phyloP scores from a whole-genome alignment of 805 yeast genomes.

The Clavispora phyllophila region DNA sequence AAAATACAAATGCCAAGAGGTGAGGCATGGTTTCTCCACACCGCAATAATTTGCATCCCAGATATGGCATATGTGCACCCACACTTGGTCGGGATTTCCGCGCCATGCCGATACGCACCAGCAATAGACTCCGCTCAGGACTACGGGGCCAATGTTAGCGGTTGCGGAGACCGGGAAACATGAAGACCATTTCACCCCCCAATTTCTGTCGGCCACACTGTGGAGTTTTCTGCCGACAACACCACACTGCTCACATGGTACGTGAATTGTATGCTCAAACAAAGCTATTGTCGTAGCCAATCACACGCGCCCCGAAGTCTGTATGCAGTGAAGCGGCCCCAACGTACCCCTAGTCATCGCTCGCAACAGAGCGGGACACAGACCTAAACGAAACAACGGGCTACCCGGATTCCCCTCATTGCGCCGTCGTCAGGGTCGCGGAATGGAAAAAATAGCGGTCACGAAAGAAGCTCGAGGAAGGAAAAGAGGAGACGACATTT shows the following conservation, averaged over 20 bases:
- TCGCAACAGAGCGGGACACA: not conserved
- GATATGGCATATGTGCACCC: not conserved
- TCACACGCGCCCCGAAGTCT: not conserved
- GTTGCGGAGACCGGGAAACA: too few species aligned
- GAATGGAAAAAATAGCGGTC: not conserved
- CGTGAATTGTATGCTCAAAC: not conserved
- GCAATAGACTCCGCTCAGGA: too few species aligned
- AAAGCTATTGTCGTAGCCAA: not conserved
- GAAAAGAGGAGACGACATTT: not conserved
- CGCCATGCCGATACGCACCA: too few species aligned
- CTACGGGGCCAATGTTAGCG: too few species aligned
- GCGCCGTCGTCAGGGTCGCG: not conserved
- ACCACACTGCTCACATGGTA: not conserved
- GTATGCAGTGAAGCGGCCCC: not conserved
- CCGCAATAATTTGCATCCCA: not conserved
- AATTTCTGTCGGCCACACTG: too few species aligned
- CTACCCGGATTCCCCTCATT: not conserved
- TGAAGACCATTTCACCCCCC: too few species aligned
- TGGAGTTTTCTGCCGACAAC: not conserved
- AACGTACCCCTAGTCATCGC: not conserved
- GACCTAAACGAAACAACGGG: not conserved
- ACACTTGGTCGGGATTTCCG: too few species aligned
- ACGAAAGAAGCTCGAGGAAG: not conserved
- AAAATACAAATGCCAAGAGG: not conserved
- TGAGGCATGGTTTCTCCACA: not conserved